Evolutionary conservation across 768 basidiomycete genomes (phyloP), one percentile per base, ranked within the genome.

Genomic region (Chalciporus chontae): DNA sequence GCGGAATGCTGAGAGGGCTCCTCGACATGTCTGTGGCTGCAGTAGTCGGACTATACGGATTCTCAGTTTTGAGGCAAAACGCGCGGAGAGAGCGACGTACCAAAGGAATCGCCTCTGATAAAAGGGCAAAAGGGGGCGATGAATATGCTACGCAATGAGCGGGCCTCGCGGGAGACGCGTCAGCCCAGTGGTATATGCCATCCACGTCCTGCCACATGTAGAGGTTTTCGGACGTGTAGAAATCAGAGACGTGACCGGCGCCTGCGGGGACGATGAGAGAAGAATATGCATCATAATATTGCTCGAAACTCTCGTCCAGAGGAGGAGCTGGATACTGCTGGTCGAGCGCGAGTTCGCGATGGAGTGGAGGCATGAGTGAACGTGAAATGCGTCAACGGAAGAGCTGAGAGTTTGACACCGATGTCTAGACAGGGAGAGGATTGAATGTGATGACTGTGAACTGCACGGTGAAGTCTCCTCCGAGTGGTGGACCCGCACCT

Each of bases 151-250:
- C 40, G 54, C 53, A 57, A 42, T 45, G n/a, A 51, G 65, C 64
- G 43, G 67, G 52, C 59, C 65, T 57, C 40, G 50, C 47, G 19
- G 42, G 40, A 37, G 64, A 38, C 29, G 61, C 64, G 56, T 64
- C 62, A 18, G 55, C 48, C 65, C 57, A 69, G 43, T 51, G 55
- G 51, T 68, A 68, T 44, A 47, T 45, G 47, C 65, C 62, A 36
- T 61, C 57, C 37, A 43, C 31, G 53, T 64, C 65, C 43, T 67
- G 65, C 53, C 55, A 64, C 45, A 66, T 38, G 54, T 55, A 61
- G 6, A 64, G 51, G 48, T 65, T 69, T 55, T 58, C 64, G 17
- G 64, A 54, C 0, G 63, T 51, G 37, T 64, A 61, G 52, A 55
- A 57, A 53, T 67, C 62, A 8, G 61, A 43, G 31, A 26, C 38